A percentile compares a stretch with the other conserved stretches of the same genome.
Conservation (phyloP, 768 basidiomycete genomes). For the Candolleomyces aberdarensis region DNA sequence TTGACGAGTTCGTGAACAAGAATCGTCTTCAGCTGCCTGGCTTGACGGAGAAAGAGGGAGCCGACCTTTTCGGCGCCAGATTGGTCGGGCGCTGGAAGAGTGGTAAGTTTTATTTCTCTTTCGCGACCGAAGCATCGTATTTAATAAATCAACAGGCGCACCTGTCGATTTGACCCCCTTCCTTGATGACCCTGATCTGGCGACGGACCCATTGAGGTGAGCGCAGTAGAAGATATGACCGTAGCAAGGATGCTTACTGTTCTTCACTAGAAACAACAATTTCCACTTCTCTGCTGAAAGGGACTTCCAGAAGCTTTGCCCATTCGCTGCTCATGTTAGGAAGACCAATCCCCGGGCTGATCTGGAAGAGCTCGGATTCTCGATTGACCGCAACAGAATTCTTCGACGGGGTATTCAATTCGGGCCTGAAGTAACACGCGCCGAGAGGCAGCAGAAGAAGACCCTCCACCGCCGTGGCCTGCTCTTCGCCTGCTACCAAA, state of each 20-base stretch:
- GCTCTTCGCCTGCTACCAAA: constrained; percentile 42
- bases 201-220: constrained; percentile 32
- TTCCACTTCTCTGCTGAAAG: constrained; percentile 37
- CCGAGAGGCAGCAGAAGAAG: constrained; percentile 31
- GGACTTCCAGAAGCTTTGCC: constrained; percentile 36
- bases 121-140: too few relatives aligned
- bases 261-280: constrained; percentile 34
- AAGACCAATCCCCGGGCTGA: constrained; percentile 47
- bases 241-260: background rate
- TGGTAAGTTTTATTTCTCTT: constrained; percentile 25
- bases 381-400: constrained; percentile 34
- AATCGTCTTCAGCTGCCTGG: constrained; percentile 32
- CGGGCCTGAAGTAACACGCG: constrained; percentile 45
- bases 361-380: constrained; percentile 26
- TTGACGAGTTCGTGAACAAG: constrained; percentile 40
- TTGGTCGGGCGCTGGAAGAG: constrained; percentile 57
- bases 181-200: constrained; percentile 37
- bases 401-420: constrained; percentile 49
- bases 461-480: constrained; percentile 48
- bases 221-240: background rate
- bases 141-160: constrained; percentile 26
- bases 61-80: constrained; percentile 49
- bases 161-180: constrained; percentile 45
- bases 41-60: constrained; percentile 36
- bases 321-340: constrained; percentile 47